These are phyloP conservation scores for Phytomonas francai DNA, from an alignment of 208 protist genomes.

Conservation along the genomic window DNA sequence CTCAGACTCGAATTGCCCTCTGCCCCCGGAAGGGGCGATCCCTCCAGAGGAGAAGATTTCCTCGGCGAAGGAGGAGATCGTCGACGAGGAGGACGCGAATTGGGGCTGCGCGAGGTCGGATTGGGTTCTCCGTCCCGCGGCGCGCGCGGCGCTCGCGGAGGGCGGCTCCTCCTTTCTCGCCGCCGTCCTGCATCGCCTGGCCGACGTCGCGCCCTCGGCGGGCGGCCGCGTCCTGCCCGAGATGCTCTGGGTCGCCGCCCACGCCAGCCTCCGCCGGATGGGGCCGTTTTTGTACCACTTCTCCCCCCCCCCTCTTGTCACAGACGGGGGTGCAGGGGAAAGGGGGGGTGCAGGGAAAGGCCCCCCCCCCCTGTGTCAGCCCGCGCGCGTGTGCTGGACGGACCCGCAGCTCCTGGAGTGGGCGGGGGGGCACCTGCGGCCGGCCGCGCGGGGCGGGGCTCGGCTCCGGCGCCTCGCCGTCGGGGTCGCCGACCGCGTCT, in stretches of 20 bases:
- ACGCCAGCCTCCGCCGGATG: constrained; percentile 13
- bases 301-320: not conserved
- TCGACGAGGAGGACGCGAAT: too few relatives aligned
- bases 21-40: too few relatives aligned
- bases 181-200: constrained; percentile 5
- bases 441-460: not conserved
- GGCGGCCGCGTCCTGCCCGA: not conserved
- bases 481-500: not conserved
- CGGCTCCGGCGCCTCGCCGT: not conserved
- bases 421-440: constrained; percentile 8
- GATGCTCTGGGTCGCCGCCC: constrained; percentile 5
- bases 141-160: constrained; percentile 6
- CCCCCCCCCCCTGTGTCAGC: not conserved
- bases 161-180: constrained; percentile 16
- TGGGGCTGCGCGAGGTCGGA: too few relatives aligned
- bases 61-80: too few relatives aligned
- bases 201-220: not conserved
- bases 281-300: constrained; percentile 12
- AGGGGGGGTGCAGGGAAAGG: not conserved
- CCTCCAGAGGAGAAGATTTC: too few relatives aligned
- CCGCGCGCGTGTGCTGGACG: not conserved
- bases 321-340: not conserved
- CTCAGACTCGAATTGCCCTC: too few relatives aligned
- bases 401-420: constrained; percentile 12
- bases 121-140: too few relatives aligned